Percentiles rank a stretch among this genome's conserved stretches.
phyloP scores from a whole-genome alignment of 2,329 filamentous ascomycete species.

The Aspergillus puulaauensis region DNA sequence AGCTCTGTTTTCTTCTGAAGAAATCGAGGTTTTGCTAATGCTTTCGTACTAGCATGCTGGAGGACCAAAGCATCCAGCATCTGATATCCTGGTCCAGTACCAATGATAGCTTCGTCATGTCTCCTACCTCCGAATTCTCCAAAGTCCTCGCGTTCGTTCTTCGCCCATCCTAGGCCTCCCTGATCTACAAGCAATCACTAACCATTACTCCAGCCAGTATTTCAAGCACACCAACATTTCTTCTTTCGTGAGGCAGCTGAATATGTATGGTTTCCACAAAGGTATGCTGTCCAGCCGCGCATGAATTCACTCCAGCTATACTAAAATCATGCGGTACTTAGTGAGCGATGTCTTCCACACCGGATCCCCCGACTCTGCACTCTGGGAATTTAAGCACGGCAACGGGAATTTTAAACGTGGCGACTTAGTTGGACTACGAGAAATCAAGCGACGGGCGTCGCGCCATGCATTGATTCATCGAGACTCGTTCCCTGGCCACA shows the following conservation, averaged over 20 bases:
- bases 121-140: constrained; percentile 92
- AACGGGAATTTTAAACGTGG: constrained; percentile 96
- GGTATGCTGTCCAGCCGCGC: constrained; percentile 53
- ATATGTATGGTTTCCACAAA: constrained; percentile 99
- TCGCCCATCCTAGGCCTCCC: neutral
- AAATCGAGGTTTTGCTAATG: constrained; percentile 17
- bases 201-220: constrained; percentile 71
- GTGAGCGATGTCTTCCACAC: constrained; percentile 99
- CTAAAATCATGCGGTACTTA: constrained; percentile 37
- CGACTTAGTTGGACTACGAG: constrained; percentile 83
- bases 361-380: constrained; percentile 83
- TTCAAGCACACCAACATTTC: constrained; percentile 99
- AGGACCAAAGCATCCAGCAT: constrained; percentile 89
- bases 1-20: constrained; percentile 10
- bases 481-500: constrained; percentile 79
- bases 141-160: constrained; percentile 91
- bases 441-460: constrained; percentile 94
- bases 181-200: neutral
- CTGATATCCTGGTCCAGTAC: constrained; percentile 94
- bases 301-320: constrained; percentile 1
- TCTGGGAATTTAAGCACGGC: constrained; percentile 99
- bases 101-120: constrained; percentile 98
- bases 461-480: constrained; percentile 90
- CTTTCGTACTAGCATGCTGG: constrained; percentile 73
- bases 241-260: constrained; percentile 94